Conservation (phyloP, 2,329 filamentous ascomycete species). For the Alternaria sp. region DNA sequence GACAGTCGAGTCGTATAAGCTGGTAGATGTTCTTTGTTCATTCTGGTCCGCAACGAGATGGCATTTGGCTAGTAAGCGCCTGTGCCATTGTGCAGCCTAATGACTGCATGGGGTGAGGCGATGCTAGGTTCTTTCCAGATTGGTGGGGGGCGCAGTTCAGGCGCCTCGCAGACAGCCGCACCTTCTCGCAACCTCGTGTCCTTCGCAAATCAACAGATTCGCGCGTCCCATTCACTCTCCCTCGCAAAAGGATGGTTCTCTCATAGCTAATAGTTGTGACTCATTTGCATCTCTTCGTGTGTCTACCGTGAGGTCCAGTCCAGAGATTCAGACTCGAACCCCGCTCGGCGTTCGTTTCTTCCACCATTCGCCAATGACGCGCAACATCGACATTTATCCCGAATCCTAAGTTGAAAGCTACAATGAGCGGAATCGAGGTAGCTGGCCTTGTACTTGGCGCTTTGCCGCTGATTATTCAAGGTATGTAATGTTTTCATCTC, state of each 20-base stretch:
- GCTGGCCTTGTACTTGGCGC: conserved; percentile 49
- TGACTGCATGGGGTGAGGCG: conserved; percentile 9
- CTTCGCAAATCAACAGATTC: conserved; percentile 1
- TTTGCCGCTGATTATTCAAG: conserved; percentile 51
- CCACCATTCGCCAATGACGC: conserved; percentile 15
- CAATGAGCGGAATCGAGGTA: conserved; percentile 46
- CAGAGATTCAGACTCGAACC: conserved; percentile 9
- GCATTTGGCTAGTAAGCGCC: conserved; percentile 8
- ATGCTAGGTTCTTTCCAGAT: conserved; percentile 15
- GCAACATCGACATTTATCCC: neutral
- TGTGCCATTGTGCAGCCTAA: neutral
- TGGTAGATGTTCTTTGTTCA: conserved; percentile 11
- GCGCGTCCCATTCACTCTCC: neutral
- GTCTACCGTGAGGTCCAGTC: conserved; percentile 9
- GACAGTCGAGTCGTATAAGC: neutral
- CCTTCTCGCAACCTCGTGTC: conserved; percentile 6
- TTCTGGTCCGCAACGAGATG: conserved; percentile 4
- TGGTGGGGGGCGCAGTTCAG: conserved; percentile 21
- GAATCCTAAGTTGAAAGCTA: neutral
- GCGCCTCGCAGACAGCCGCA: conserved; percentile 9
- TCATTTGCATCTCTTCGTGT: neutral
- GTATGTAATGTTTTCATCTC: conserved; percentile 21
- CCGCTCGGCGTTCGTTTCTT: conserved; percentile 16
- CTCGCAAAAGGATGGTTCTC: neutral
- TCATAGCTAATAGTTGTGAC: neutral